Percentiles rank a stretch among this genome's conserved stretches.
These are phyloP conservation scores for Lipomyces sp. DNA, from an alignment of 805 yeast genomes.

Conservation along the genomic window DNA sequence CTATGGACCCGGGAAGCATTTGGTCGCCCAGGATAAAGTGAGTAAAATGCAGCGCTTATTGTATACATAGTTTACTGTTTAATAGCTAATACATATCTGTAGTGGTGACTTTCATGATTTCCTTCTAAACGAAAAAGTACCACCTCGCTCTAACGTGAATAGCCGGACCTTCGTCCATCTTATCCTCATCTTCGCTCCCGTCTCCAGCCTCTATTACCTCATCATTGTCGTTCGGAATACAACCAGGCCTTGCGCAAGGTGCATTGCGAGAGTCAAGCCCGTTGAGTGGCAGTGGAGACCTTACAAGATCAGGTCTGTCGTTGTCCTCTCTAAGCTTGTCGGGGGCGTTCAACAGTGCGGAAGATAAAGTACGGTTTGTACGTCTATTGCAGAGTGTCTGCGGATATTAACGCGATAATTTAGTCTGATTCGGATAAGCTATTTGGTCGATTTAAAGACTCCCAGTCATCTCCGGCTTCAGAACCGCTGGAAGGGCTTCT, in stretches of 20 bases:
- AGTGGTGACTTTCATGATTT: background rate
- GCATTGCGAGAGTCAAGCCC: constrained; percentile 10
- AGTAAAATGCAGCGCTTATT: background rate
- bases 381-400: background rate
- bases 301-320: constrained; percentile 2
- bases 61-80: background rate
- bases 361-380: constrained; percentile 9
- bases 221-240: constrained; percentile 2
- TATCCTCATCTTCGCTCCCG: constrained; percentile 3
- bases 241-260: constrained; percentile 1
- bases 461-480: background rate
- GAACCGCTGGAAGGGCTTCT: background rate
- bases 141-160: too few species aligned
- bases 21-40: background rate
- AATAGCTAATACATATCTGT: background rate
- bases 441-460: background rate
- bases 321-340: constrained; percentile 3
- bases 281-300: constrained; percentile 2
- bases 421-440: constrained; percentile 11
- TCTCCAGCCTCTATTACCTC: constrained; percentile 1
- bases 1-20: too few species aligned
- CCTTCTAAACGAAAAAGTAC: too few species aligned
- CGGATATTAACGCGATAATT: background rate
- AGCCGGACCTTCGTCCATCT: constrained; percentile 12
- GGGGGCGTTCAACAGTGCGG: constrained; percentile 1